Base-by-base conservation (phyloP, 257 asterid genomes). In the Prunella vulgaris region DNA sequence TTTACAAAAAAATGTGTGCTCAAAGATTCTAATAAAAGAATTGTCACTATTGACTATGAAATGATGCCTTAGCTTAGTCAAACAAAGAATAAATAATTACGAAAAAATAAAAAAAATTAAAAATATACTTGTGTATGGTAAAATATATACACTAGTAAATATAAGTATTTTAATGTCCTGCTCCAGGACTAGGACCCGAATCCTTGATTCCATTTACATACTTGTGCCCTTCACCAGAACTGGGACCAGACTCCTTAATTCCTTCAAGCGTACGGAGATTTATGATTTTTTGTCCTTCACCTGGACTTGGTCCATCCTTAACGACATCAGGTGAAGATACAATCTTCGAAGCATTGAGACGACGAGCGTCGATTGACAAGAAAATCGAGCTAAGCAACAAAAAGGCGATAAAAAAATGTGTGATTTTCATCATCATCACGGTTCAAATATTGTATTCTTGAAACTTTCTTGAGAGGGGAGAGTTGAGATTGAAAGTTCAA, bases 171-270 rank as follows among this genome's bases (percentile, higher is more conserved):
- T 71, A 71, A 61, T 79, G 80, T 27, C 84, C 84, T 0, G 21
- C 81, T 0, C 87, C 87, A 1, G 81, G 85, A 28, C 83, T 83
- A 0, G 84, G 85, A 38, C 85, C 87, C 0, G 84, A 80, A 10
- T 70, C 70, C 58, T 80, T 80, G 1, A 75, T 52, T 49, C 32
- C 67, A 40, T 62, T 56, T 1, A 14, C 24, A 1, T 25, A 61
- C 0, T 32, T 33, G 37, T 67, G 83, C 8, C 78, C 83, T 3
- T 33, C 75, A 2, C 82, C 84, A 1, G 78, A 75, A 59, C 80
- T 83, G 5, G 86, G 82, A 14, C 79, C 81, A 0, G 85, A 80
- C 2, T 75, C 63, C 71, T 80, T 80, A 2, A 73, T 48, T 17
- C 70, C 78, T 21, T 24, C 79, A 0, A 78, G 70, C 0, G 75